These are phyloP conservation scores for Aegilops sharonensis DNA, from an alignment of 176 grass and related monocot species.

Conservation along the genomic window DNA sequence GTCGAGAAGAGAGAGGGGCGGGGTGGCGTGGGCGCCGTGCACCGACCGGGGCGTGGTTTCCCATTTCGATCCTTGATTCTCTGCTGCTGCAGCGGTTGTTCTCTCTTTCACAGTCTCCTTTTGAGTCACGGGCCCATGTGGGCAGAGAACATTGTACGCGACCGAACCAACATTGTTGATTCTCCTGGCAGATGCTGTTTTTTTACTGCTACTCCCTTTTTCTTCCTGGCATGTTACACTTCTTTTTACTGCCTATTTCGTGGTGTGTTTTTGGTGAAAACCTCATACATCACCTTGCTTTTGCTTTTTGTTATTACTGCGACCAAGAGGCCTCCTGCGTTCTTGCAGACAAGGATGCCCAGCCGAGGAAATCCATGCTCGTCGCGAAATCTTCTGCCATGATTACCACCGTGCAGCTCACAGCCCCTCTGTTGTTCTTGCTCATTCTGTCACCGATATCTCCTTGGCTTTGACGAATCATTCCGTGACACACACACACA, in stretches of 20 bases:
- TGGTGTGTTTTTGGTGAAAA: too few relatives aligned
- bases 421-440: not conserved
- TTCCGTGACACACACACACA: not conserved
- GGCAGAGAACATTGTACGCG: not conserved
- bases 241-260: not conserved
- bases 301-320: too few relatives aligned
- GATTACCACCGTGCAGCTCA: not conserved
- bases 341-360: too few relatives aligned
- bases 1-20: not conserved
- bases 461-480: not conserved
- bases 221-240: not conserved
- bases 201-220: not conserved
- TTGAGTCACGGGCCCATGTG: not conserved
- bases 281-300: too few relatives aligned
- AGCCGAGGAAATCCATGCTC: too few relatives aligned
- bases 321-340: too few relatives aligned
- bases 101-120: not conserved
- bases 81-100: not conserved
- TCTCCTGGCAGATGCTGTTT: not conserved
- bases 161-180: not conserved
- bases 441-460: not conserved
- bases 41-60: slow-evolving; percentile 22
- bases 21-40: not conserved
- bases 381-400: too few relatives aligned
- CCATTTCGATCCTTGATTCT: slow-evolving; percentile 29